phyloP scores from a whole-genome alignment of 202 grass and related monocot species.

The Musa balbisiana region DNA sequence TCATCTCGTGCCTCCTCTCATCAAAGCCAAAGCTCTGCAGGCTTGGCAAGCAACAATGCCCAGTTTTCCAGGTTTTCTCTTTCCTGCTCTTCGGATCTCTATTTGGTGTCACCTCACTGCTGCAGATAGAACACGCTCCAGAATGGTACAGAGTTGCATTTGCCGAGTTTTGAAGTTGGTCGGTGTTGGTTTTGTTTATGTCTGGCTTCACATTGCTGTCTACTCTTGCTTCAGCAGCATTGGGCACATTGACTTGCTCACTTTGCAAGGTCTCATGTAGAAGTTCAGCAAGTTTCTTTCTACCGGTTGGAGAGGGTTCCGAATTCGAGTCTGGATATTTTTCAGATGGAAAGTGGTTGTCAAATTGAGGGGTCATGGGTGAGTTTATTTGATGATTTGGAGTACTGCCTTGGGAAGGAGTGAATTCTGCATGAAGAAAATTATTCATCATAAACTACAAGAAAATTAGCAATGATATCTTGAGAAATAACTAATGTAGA shows the following conservation, averaged over 20 bases:
- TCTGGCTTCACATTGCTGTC: constrained; percentile 10
- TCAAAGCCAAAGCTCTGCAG: constrained; percentile 46
- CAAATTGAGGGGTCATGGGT: constrained; percentile 25
- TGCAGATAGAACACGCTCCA: constrained; percentile 30
- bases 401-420: constrained; percentile 72
- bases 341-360: constrained; percentile 30
- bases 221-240: constrained; percentile 14
- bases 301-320: constrained; percentile 64
- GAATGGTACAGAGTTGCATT: constrained; percentile 23
- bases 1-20: constrained; percentile 51
- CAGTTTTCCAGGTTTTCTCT: constrained; percentile 39
- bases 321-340: constrained; percentile 40
- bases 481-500: not conserved
- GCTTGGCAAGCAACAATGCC: constrained; percentile 58
- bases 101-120: constrained; percentile 21
- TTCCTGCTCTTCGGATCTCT: constrained; percentile 40
- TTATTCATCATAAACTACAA: no score
- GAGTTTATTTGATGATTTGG: constrained; percentile 51
- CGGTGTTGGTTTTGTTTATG: constrained; percentile 23
- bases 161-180: constrained; percentile 10
- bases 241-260: constrained; percentile 5
- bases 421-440: constrained; percentile 57
- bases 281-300: constrained; percentile 73
- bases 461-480: no score
- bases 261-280: constrained; percentile 42